Evolutionary conservation across 2,329 filamentous ascomycete species (phyloP), one percentile per base, ranked within the genome.

Genomic region (Talaromyces sp.): DNA sequence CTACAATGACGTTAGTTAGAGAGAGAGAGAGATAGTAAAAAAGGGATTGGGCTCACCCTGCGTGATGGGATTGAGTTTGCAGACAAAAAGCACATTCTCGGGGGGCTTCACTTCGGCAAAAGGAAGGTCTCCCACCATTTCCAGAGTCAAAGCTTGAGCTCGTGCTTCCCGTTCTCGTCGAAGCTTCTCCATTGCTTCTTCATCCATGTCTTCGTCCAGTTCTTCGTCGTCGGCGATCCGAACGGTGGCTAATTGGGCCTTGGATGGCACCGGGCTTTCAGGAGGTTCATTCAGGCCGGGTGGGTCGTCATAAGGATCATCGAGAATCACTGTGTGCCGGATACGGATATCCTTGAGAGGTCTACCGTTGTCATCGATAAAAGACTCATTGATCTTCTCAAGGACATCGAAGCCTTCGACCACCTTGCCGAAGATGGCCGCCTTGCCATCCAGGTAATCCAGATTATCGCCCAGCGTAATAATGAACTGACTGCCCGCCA

Each of bases 71-170:
- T 99, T 99, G 51, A 99, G 83, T 75, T 99, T 99, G 88, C 95
- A 99, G 51, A 99, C 93, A 73, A 99, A 99, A 1, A 99, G 83
- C 14, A 99, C 88, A 75, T 99, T 98, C 78, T 99, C 95, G 0
- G 95, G 95, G 4, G 95, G 95, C 69, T 94, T 96, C 68, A 99
- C 93, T 77, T 99, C 95, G 63, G 95, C 95, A 75, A 97, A 99
- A 4, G 95, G 95, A 62, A 99, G 81, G 74, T 99, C 95, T 51
- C 95, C 95, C 77, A 99, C 95, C 88, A 99, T 96, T 79, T 99
- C 95, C 55, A 99, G 83, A 1, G 94, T 98, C 70, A 99, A 80
- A 0, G 95, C 95, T 75, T 98, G 95, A 0, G 94, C 94, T 64
- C 93, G 87, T 5, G 95, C 95, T 75, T 99, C 95, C 31, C 92